Percentiles rank a stretch among this genome's conserved stretches.
phyloP scores from a whole-genome alignment of 2,329 filamentous ascomycete genomes.

The Colletotrichum sp. region DNA sequence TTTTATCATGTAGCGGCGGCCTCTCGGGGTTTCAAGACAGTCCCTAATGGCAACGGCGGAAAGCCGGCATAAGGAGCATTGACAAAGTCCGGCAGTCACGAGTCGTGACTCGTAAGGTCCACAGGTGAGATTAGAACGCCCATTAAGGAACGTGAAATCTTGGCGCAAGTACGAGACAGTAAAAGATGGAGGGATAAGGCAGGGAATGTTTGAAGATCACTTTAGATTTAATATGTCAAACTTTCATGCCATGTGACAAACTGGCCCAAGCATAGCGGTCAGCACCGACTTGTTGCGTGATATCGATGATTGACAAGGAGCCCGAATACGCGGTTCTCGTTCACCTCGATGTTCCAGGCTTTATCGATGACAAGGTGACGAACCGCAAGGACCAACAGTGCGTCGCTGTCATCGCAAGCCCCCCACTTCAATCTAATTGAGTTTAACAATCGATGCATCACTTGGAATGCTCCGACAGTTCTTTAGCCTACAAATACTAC shows the following conservation, averaged over 20 bases:
- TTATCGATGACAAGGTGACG: background rate
- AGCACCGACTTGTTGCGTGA: background rate
- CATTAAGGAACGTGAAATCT: background rate
- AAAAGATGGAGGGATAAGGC: background rate
- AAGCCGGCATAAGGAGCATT: background rate
- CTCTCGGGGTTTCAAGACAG: background rate
- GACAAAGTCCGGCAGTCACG: background rate
- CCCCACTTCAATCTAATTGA: background rate
- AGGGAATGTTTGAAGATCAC: background rate
- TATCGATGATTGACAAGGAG: background rate
- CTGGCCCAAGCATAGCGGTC: background rate
- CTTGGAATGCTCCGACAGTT: background rate
- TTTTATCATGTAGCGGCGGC: background rate
- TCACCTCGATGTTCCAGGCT: background rate
- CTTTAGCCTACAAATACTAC: background rate
- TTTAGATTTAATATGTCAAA: background rate
- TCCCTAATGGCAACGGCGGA: background rate
- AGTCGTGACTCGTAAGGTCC: background rate
- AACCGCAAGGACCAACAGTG: background rate
- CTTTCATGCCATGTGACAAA: background rate
- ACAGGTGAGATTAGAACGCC: background rate
- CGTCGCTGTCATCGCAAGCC: background rate
- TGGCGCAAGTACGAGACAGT: background rate
- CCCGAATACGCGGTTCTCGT: background rate
- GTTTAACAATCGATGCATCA: background rate